Evolutionary conservation across 2,329 filamentous ascomycete genomes (phyloP).

Genomic region (Amphichorda felina): DNA sequence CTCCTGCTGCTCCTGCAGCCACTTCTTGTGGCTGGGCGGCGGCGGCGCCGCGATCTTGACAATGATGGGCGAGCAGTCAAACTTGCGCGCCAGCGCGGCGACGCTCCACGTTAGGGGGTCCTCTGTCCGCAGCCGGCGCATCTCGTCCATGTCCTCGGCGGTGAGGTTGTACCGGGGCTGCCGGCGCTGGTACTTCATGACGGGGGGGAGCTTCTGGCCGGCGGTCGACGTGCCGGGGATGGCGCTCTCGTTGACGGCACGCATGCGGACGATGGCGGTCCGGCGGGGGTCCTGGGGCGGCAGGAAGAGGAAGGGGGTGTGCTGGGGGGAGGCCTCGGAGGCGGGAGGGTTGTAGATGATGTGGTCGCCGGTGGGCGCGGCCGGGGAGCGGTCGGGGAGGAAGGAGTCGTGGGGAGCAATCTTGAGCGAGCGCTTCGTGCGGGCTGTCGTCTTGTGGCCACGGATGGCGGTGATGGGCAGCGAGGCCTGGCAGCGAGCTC

Average conservation of each 20-base stretch:
- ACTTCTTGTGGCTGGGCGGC: constrained; percentile 32
- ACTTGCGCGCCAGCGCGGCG: constrained; percentile 37
- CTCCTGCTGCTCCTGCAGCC: constrained; percentile 31
- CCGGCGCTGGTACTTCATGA: constrained; percentile 20
- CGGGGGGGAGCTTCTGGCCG: constrained; percentile 18
- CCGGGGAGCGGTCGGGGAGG: constrained; percentile 24
- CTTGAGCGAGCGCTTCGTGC: constrained; percentile 46
- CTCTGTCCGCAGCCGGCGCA: constrained; percentile 37
- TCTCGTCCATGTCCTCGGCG: constrained; percentile 45
- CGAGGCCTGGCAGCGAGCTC: constrained; percentile 8
- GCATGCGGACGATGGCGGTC: constrained; percentile 31
- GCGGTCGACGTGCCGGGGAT: constrained; percentile 7
- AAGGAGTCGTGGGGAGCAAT: constrained; percentile 51
- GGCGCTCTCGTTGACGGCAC: constrained; percentile 21
- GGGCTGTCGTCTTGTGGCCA: constrained; percentile 37
- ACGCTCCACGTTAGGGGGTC: constrained; percentile 47
- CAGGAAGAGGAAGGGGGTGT: constrained; percentile 57
- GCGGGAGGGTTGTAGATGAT: constrained; percentile 48
- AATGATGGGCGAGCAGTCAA: constrained; percentile 42
- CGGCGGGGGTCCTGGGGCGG: constrained; percentile 44
- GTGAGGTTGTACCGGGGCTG: constrained; percentile 38
- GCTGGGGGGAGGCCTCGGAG: constrained; percentile 41
- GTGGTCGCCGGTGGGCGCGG: constrained; percentile 17
- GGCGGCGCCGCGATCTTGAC: constrained; percentile 45
- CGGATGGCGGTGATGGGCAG: constrained; percentile 17